Evolutionary conservation across 108 stramenopile genomes (phyloP), one percentile per base, ranked within the genome.

Genomic region (Stephanodiscus triporus): DNA sequence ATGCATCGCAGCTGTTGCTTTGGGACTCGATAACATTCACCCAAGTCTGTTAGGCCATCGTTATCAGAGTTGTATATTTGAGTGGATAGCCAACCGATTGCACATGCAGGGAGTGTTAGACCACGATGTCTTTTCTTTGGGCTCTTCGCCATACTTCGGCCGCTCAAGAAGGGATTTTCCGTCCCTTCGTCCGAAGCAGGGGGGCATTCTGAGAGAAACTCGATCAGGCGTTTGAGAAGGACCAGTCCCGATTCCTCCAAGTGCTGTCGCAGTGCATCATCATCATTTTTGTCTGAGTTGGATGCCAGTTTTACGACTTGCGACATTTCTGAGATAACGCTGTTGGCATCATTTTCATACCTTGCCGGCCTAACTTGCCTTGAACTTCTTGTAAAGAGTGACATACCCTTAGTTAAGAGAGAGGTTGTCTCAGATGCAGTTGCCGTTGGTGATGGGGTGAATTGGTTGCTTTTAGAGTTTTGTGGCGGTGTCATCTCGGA

Each of bases 31-130:
- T 49, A 78, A 32, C 64, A 72, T 17, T 72, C 67, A 16, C 42
- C 36, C n/a, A 49, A 34, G 22, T 42, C 49, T 36, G 65, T 57
- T 51, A 43, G 32, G 26, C 24, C 36, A 55, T 67, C 51, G n/a
- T 48, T 29, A 22, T n/a, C 55, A 23, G 51, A 48, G 26, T 63
- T 22, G 27, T 43, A 22, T 6, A 89, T 49, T 73, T 88, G 84
- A 36, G 45, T 47, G 13, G 87, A 84, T 49, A 93, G 58, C 91
- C 91, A 93, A 27, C 86, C 91, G 56, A 93, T 66, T 19, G 89
- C 89, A 17, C 85, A 78, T 13, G 86, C 91, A 13, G 91, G 91
- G 14, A 93, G 64, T 7, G 89, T 88, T 32, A 93, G 63, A 17
- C 91, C 91, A 16, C 76, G 62, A 34, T 72, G 66, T 23, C 45